Evolutionary conservation across 768 basidiomycete species (phyloP), one percentile per base, ranked within the genome.

Genomic region (Leucocoprinus leucothites): DNA sequence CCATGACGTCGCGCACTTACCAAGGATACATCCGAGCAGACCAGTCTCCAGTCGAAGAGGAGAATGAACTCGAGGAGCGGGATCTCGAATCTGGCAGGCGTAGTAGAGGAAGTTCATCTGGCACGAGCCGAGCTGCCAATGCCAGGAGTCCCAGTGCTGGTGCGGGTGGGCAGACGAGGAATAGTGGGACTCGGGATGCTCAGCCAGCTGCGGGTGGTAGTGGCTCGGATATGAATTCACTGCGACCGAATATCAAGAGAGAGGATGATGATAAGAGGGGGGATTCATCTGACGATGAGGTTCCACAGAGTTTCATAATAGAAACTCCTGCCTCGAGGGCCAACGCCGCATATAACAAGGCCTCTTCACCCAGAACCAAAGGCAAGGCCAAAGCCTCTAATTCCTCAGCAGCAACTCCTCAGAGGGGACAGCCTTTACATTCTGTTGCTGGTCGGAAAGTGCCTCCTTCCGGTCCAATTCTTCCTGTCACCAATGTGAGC

Each of bases 281-380:
- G 46, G 84, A 88, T 48, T 78, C 79, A 25, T 88, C 86, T 7
- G 91, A 93, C 61, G 91, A 88, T 53, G 91, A 93, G 66, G 89
- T 89, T 2, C 91, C 91, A 0, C 86, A 88, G 64, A 89, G 87
- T 65, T 87, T 93, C 63, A 87, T 91, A 82, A 85, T 93, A 60
- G 91, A 94, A 69, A 82, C 87, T 2, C 54, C 54, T 11, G 43
- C 41, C 6, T 34, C 54, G 31, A 56, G 54, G 21, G 19, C 31
- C 5, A 49, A 42, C 34, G 40, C 47, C 3, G 40, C 47, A 18
- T n/a, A 48, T 21, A 36, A 70, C 81, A 41, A 67, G 79, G n/a
- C 78, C 70, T 55, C 70, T 11, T 64, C 71, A 18, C 52, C 68
- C 38, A 65, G 66, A 53, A 63, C 67, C 31, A 60, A 45, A 38